A percentile compares a stretch with the other conserved stretches of the same genome.
These are phyloP conservation scores for Ophiostoma piceae DNA, from an alignment of 2,329 filamentous ascomycete species.

Conservation along the genomic window DNA sequence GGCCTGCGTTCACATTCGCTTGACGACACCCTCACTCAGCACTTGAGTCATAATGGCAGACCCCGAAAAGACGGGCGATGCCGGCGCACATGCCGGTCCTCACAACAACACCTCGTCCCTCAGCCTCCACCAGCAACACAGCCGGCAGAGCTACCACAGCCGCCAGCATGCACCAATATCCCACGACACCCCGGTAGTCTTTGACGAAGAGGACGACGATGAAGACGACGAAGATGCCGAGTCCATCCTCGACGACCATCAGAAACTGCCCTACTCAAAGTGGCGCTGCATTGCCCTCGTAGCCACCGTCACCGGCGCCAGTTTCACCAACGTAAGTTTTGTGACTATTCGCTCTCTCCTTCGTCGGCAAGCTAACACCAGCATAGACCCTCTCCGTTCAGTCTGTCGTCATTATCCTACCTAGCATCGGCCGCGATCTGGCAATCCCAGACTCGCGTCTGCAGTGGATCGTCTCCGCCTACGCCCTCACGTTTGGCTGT, in stretches of 20 bases:
- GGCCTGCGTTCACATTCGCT: background rate
- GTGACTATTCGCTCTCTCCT: background rate
- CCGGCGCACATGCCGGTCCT: background rate
- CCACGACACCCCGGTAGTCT: slow-evolving; percentile 19
- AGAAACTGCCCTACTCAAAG: slow-evolving; percentile 38
- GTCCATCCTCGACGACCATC: slow-evolving; percentile 12
- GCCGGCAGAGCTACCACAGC: slow-evolving; percentile 11
- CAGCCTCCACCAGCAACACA: slow-evolving; percentile 8
- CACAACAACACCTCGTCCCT: background rate
- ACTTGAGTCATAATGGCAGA: background rate
- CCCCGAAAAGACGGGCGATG: background rate
- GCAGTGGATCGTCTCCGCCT: slow-evolving; percentile 64
- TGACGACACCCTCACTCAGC: background rate
- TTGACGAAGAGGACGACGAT: slow-evolving; percentile 17
- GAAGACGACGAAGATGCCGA: slow-evolving; percentile 18
- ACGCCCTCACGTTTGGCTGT: slow-evolving; percentile 61
- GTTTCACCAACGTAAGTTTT: slow-evolving; percentile 47
- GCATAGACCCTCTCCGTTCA: slow-evolving; percentile 45
- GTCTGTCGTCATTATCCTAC: slow-evolving; percentile 57
- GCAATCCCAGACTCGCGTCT: slow-evolving; percentile 53
- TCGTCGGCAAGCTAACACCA: background rate
- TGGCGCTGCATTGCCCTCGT: slow-evolving; percentile 51
- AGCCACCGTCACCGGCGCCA: slow-evolving; percentile 50
- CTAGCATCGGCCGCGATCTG: slow-evolving; percentile 54
- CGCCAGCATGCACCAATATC: slow-evolving; percentile 16